A percentile compares a stretch with the other conserved stretches of the same genome.
Conservation (phyloP, 352 stramenopile species). For the Pilasporangium apinafurcum region DNA sequence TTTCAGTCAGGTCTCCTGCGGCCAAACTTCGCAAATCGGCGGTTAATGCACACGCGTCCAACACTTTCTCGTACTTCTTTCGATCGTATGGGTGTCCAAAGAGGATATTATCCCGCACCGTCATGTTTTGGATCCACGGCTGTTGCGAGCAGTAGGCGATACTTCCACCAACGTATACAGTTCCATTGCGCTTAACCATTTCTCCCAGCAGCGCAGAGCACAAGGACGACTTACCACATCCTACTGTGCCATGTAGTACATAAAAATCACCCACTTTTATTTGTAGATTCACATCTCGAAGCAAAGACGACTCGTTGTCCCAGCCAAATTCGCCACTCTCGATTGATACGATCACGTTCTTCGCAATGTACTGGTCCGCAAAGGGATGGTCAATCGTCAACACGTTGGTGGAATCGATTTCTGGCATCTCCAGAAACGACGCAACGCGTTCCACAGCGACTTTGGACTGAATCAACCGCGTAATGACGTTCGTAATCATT, state of each 20-base stretch:
- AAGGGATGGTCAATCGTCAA: constrained; percentile 4
- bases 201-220: constrained; percentile 88
- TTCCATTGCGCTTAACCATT: constrained; percentile 41
- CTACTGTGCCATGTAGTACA: constrained; percentile 87
- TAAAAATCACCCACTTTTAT: constrained; percentile 79
- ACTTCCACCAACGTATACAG: constrained; percentile 15
- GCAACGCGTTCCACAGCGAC: constrained; percentile 73
- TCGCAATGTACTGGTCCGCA: constrained; percentile 7
- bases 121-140: constrained; percentile 88
- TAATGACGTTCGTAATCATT: constrained; percentile 32
- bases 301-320: constrained; percentile 11
- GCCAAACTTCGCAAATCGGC: constrained; percentile 65
- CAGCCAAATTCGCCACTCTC: constrained; percentile 29
- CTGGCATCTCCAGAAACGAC: constrained; percentile 63
- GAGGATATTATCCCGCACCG: constrained; percentile 83
- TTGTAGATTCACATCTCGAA: constrained; percentile 63
- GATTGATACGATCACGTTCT: constrained; percentile 19
- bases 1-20: constrained; percentile 66
- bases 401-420: constrained; percentile 19
- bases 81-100: constrained; percentile 74
- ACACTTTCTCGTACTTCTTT: constrained; percentile 45
- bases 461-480: constrained; percentile 79
- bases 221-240: constrained; percentile 90
- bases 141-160: constrained; percentile 85
- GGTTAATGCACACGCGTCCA: constrained; percentile 58